Evolutionary conservation across 2,329 filamentous ascomycete species (phyloP).

Genomic region (Juglanconis oblonga): DNA sequence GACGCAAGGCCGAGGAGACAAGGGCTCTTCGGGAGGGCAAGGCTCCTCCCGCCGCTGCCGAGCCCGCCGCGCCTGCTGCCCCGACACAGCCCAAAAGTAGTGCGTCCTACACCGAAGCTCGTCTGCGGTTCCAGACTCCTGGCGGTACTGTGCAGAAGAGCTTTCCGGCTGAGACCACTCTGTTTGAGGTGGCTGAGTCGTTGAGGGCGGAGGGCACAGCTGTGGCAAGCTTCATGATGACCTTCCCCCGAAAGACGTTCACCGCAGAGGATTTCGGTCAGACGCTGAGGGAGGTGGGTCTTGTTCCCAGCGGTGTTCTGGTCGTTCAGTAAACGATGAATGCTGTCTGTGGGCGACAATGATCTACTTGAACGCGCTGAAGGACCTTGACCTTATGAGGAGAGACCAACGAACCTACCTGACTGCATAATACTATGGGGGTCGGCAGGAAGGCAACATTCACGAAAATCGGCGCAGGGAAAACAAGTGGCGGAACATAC

Average conservation of each 20-base stretch:
- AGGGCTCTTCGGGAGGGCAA: conserved; percentile 85
- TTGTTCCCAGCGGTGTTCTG: conserved; percentile 87
- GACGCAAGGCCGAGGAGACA: conserved; percentile 78
- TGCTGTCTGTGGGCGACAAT: background rate
- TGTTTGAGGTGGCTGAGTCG: conserved; percentile 85
- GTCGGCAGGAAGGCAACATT: background rate
- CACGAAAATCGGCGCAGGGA: background rate
- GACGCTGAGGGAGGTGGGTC: conserved; percentile 86
- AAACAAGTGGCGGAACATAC: background rate
- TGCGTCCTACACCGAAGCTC: conserved; percentile 73
- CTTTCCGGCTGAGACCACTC: conserved; percentile 81
- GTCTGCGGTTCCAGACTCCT: conserved; percentile 76
- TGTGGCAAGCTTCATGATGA: conserved; percentile 77
- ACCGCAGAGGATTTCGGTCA: conserved; percentile 75
- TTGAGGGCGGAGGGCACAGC: conserved; percentile 67
- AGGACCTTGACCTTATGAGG: no score
- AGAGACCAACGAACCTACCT: no score
- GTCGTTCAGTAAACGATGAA: conserved; percentile 58
- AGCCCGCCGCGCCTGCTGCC: conserved; percentile 44
- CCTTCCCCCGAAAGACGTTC: conserved; percentile 83
- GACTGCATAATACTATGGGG: no score
- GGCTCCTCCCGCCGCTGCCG: conserved; percentile 40
- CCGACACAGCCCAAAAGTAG: conserved; percentile 57
- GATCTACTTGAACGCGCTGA: no score
- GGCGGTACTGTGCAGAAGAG: conserved; percentile 81